Evolutionary conservation across 2,329 filamentous ascomycete genomes (phyloP).

Genomic region (Colletotrichum camelliae): DNA sequence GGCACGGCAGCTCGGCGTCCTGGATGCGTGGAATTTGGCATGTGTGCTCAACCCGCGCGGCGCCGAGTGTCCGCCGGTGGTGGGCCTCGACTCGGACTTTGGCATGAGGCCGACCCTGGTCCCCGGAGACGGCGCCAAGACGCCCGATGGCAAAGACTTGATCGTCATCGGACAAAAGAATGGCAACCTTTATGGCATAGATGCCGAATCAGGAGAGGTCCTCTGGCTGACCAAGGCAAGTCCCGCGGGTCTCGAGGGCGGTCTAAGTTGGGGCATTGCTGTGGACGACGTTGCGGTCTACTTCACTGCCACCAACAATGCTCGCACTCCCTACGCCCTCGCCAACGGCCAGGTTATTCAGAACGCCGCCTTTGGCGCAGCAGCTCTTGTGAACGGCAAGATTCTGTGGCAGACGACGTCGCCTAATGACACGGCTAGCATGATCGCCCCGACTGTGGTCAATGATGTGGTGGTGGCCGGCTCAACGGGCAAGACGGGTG

Average conservation of each 20-base stretch:
- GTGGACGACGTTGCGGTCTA: neutral
- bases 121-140: neutral
- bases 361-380: neutral
- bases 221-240: neutral
- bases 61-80: neutral
- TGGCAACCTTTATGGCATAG: neutral
- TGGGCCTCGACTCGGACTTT: neutral
- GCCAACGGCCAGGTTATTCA: neutral
- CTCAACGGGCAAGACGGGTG: neutral
- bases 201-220: neutral
- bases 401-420: neutral
- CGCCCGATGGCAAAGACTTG: neutral
- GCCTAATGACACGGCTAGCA: neutral
- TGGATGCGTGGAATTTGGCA: neutral
- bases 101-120: neutral
- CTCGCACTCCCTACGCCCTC: neutral
- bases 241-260: neutral
- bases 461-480: neutral
- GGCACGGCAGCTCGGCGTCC: neutral
- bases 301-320: neutral
- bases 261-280: neutral
- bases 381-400: neutral
- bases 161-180: neutral
- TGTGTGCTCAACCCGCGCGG: neutral
- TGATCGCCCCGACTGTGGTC: neutral